Conservation (phyloP, 352 stramenopile genomes). For the Phytophthora pinifolia region DNA sequence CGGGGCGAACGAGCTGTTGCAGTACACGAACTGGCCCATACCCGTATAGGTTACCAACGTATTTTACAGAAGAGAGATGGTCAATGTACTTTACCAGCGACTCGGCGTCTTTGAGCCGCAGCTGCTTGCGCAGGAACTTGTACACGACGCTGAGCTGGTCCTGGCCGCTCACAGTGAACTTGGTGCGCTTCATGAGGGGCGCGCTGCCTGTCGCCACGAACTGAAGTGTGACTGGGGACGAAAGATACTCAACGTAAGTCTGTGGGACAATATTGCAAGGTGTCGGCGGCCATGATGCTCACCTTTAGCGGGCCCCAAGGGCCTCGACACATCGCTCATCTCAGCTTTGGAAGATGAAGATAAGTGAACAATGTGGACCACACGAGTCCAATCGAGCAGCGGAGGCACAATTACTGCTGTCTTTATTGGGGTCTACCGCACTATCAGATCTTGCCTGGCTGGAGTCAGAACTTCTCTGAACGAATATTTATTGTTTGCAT, state of each 20-base stretch:
- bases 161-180: conserved; percentile 80
- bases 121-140: conserved; percentile 83
- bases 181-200: conserved; percentile 86
- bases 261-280: background rate
- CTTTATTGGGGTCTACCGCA: too few species aligned
- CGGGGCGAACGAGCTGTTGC: conserved; percentile 87
- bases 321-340: conserved; percentile 12
- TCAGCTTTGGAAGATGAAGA: too few species aligned
- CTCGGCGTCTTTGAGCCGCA: conserved; percentile 73
- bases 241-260: background rate
- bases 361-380: too few species aligned
- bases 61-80: too few species aligned
- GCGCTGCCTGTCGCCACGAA: conserved; percentile 81
- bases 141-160: conserved; percentile 85
- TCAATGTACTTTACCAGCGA: conserved; percentile 43
- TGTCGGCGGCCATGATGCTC: background rate
- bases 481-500: too few species aligned
- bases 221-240: conserved; percentile 72
- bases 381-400: too few species aligned
- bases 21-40: conserved; percentile 75
- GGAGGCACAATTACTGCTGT: too few species aligned
- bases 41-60: background rate
- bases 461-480: too few species aligned
- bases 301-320: conserved; percentile 42
- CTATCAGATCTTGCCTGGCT: too few species aligned